Base-by-base conservation (phyloP, 495 filamentous ascomycete genomes). In the Aspergillus olivimuriae region DNA sequence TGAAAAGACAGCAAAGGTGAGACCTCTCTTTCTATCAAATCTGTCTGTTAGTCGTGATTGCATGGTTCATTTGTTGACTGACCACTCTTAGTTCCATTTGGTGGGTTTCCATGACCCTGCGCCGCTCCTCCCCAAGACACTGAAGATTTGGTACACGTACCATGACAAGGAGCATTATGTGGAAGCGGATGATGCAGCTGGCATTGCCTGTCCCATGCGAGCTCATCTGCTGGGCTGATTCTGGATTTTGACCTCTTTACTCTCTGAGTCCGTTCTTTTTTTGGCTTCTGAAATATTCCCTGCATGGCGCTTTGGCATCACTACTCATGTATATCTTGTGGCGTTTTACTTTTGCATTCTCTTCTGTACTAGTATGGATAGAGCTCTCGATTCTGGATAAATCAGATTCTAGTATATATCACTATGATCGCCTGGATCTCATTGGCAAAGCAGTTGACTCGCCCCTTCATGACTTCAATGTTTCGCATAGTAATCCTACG, bases 91-190 rank as follows among this genome's bases (percentile, higher is more conserved):
- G 75, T 71, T 70, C 43, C 60, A 75, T 50, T 61, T 80, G 12
- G 51, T 76, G 4, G 77, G 77, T 2, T 80, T 80, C 55, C 63
- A 79, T 53, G 77, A 81, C 41, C 77, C 76, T 7, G 73, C 72
- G 9, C 77, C 78, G 9, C 56, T 72, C 19, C 53, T 64, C 30
- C 62, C 59, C 18, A 80, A 80, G 59, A 65, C 60, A 26, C 50
- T 81, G 52, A 70, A 62, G 51, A 65, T 81, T 20, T 70, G 68
- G 66, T 81, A 79, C 47, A 51, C 49, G 19, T 78, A 72, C 50
- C 57, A 65, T 45, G 73, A 69, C 3, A 67, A 56, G 36, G 63
- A 69, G 40, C 61, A 69, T 47, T 67, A 57, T 28, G 64, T 66
- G 16, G 70, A 73, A 43, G 69, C 69, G n/a, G 48, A 47, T 19